Evolutionary conservation across 23 red algal genomes (phyloP).

Genomic region (Agarophyton chilense): DNA sequence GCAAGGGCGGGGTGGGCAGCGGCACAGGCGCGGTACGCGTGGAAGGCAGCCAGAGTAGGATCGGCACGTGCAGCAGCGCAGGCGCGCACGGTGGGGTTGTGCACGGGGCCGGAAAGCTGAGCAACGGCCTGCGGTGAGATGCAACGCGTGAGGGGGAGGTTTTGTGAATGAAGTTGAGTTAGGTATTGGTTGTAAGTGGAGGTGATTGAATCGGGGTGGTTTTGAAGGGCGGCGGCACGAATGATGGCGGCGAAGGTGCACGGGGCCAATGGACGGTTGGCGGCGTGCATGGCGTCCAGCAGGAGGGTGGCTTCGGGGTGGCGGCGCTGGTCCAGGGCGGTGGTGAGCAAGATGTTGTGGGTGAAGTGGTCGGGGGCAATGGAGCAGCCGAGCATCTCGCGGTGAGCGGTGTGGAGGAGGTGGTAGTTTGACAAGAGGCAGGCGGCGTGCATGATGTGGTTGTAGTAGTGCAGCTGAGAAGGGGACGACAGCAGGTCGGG

Average conservation of each 20-base stretch:
- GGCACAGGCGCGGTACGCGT: constrained; percentile 11
- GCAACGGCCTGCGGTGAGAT: not conserved
- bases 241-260: constrained; percentile 18
- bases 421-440: not conserved
- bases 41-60: constrained; percentile 4
- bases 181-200: not conserved
- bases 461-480: not conserved
- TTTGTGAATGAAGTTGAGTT: not conserved
- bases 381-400: not conserved
- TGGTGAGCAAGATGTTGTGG: not conserved
- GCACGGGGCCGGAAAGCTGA: not conserved
- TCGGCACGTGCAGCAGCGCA: not conserved
- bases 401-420: not conserved
- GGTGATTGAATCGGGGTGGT: not conserved
- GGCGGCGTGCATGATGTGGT: constrained; percentile 20
- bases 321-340: not conserved
- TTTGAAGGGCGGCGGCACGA: not conserved
- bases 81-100: not conserved
- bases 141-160: too few species aligned
- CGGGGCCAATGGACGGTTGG: not conserved
- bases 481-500: not conserved
- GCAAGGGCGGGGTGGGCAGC: not conserved
- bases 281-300: not conserved
- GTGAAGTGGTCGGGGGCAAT: constrained; percentile 8
- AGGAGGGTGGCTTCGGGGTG: not conserved